phyloP scores from a whole-genome alignment of 805 yeast species.

The Pichia cabralensis region DNA sequence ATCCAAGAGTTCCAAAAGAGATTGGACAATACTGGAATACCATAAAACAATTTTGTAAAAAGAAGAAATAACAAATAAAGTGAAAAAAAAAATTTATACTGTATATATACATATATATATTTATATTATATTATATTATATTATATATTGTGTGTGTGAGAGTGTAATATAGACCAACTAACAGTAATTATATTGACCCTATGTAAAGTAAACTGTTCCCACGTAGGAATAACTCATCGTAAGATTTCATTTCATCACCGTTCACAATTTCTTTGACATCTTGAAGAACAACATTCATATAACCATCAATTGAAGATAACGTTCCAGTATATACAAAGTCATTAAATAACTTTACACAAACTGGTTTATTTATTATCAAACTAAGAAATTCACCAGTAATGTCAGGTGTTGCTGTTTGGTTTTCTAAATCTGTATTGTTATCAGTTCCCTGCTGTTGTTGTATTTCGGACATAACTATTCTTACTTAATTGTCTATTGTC shows the following conservation, averaged over 20 bases:
- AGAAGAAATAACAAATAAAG: not conserved
- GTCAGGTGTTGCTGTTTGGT: conserved; percentile 1
- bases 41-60: conserved; percentile 25
- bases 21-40: conserved; percentile 38
- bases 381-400: conserved; percentile 44
- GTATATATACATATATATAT: not conserved
- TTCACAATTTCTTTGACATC: conserved; percentile 60
- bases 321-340: conserved; percentile 77
- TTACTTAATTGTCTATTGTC: too few relatives aligned
- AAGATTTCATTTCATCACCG: conserved; percentile 38
- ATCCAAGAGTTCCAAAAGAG: conserved; percentile 39
- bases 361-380: conserved; percentile 69
- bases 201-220: conserved; percentile 70
- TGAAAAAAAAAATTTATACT: too few relatives aligned
- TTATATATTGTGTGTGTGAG: too few relatives aligned
- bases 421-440: too few relatives aligned
- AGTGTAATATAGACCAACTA: not conserved
- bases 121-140: not conserved
- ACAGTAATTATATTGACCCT: conserved; percentile 6
- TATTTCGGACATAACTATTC: too few relatives aligned
- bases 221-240: conserved; percentile 74
- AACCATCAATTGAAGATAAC: conserved; percentile 79
- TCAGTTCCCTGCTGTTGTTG: too few relatives aligned
- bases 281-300: conserved; percentile 87
- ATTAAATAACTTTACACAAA: conserved; percentile 73